These are phyloP conservation scores for Aurifilum marmelostoma DNA, from an alignment of 2,329 filamentous ascomycete genomes.

Conservation along the genomic window DNA sequence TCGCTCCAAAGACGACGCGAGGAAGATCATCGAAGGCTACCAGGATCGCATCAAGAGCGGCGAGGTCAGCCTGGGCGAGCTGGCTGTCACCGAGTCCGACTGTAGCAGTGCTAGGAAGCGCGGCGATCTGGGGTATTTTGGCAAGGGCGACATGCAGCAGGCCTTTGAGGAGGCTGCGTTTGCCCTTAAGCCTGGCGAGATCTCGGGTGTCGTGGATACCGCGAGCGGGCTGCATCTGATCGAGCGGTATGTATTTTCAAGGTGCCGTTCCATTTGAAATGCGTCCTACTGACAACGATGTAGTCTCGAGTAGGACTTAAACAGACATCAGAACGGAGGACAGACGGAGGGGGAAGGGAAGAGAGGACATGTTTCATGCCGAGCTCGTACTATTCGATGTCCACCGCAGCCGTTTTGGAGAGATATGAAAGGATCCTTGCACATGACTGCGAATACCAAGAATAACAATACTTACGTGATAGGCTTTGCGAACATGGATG, in stretches of 20 bases:
- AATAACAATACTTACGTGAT: not conserved
- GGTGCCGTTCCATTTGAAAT: rapidly evolving
- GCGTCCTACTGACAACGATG: not conserved
- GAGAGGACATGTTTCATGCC: not conserved
- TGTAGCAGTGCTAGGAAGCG: constrained; percentile 94
- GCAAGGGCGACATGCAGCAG: constrained; percentile 94
- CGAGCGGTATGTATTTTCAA: constrained; percentile 67
- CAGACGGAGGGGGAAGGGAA: not conserved
- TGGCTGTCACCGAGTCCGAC: constrained; percentile 88
- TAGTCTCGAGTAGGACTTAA: not conserved
- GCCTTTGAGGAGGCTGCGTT: constrained; percentile 98
- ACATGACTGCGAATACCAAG: not conserved
- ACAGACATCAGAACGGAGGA: not conserved
- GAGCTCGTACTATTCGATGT: not conserved
- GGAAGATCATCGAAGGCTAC: constrained; percentile 73
- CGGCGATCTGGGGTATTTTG: constrained; percentile 94
- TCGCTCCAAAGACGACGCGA: constrained; percentile 84
- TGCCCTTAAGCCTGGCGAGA: constrained; percentile 80
- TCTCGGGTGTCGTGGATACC: constrained; percentile 87
- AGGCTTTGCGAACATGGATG: not conserved
- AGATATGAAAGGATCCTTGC: not conserved
- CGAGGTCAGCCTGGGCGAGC: constrained; percentile 71
- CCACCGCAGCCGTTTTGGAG: not conserved
- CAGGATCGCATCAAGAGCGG: constrained; percentile 76
- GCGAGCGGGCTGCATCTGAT: constrained; percentile 95